Evolutionary conservation across 805 yeast species (phyloP), one percentile per base, ranked within the genome.

Genomic region (Starmerella geochares): DNA sequence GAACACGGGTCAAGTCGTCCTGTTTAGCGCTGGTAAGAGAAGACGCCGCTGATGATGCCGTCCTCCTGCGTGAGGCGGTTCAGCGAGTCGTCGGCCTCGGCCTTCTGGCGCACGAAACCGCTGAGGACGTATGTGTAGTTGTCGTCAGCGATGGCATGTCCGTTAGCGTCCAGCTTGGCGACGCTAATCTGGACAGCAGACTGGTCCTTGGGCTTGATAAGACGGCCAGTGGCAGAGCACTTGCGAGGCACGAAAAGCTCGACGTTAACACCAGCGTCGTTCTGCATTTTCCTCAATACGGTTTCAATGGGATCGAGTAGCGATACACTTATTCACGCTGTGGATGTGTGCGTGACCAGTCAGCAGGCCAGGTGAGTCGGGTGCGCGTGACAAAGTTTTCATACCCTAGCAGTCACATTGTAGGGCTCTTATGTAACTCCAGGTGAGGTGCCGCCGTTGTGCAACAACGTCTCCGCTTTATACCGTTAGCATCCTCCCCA

Each of bases 231-330:
- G 71, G 98, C 98, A 77, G 98, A 92, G 82, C 98, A 92, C 81
- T 92, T 92, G 83, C 98, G 86, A 80, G 98, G 98, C 76, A 90
- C 94, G 94, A 92, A 92, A 77, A 92, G 87, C 83, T 92, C 98
- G 76, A 92, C 96, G 96, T 86, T 54, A 69, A 87, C 94, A 76
- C 98, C 97, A 80, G 86, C 87, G 75, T 92, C 97, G 98, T 92
- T 90, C 83, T 90, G 97, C 98, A 90, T 90, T 71, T 86, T 54
- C 31, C 51, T 17, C 39, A 28, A 16, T 37, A 25, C 24, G 44
- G 32, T 27, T n/a, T 27, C 24, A 16, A 14, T n/a, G n/a, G 24
- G 33, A 27, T 40, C 44, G 44, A 40, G 19, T 38, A 17, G 16
- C 33, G 33, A 25, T 40, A 40, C 44, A 40, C 44, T 40, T 40